Conservation (phyloP, 257 asterid species). For the Osmanthus fragrans region DNA sequence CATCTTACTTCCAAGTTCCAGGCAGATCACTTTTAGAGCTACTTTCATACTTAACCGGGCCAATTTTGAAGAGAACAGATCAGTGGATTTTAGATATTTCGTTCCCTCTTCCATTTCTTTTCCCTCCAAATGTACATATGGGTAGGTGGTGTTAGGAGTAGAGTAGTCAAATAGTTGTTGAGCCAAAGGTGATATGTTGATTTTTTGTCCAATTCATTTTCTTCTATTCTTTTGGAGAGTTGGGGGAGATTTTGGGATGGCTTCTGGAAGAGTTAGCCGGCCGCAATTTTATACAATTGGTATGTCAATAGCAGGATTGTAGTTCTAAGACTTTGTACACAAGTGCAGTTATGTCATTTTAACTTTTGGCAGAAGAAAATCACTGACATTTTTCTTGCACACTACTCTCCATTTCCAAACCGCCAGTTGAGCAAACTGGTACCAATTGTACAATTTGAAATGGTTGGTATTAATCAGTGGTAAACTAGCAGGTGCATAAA, state of each 20-base stretch:
- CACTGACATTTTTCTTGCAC: neutral
- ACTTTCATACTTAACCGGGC: constrained; percentile 21
- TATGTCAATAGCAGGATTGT: neutral
- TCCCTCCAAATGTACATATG: constrained; percentile 39
- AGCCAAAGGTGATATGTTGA: constrained; percentile 17
- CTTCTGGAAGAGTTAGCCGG: neutral
- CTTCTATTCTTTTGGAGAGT: neutral
- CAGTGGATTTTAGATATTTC: constrained; percentile 17
- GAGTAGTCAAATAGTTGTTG: constrained; percentile 24
- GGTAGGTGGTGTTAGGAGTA: constrained; percentile 18
- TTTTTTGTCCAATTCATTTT: constrained; percentile 14
- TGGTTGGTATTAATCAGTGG: neutral
- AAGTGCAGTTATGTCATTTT: neutral
- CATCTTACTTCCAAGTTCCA: constrained; percentile 28
- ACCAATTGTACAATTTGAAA: neutral
- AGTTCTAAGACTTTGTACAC: neutral
- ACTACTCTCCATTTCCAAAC: neutral
- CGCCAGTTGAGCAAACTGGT: neutral
- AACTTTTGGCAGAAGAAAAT: neutral
- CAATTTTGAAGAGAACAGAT: constrained; percentile 2
- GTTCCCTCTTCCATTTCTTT: constrained; percentile 4
- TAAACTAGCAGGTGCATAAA: neutral
- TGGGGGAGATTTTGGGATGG: constrained; percentile 1
- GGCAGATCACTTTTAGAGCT: constrained; percentile 24
- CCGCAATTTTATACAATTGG: neutral